Evolutionary conservation across 129 eudicot species (phyloP).

Genomic region (Smallanthus sonchifolius): DNA sequence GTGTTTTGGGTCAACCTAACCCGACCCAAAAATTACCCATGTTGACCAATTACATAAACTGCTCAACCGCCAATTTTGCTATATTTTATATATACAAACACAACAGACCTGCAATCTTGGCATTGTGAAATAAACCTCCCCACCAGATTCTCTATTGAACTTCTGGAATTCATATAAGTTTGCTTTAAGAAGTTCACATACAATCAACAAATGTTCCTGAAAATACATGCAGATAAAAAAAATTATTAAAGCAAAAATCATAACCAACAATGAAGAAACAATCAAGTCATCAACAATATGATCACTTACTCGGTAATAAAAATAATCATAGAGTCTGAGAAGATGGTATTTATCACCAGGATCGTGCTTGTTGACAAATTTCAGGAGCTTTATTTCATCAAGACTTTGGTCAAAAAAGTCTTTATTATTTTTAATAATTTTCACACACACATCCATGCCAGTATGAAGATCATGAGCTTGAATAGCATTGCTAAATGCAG

Average conservation of each 20-base stretch:
- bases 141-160: constrained; percentile 92
- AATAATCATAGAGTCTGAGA: constrained; percentile 92
- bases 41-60: neutral
- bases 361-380: constrained; percentile 86
- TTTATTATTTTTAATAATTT: constrained; percentile 89
- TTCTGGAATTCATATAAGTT: constrained; percentile 86
- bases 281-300: neutral
- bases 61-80: neutral
- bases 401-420: constrained; percentile 98
- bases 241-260: neutral
- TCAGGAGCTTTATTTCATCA: constrained; percentile 92
- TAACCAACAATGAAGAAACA: neutral
- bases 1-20: neutral
- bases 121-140: constrained; percentile 94
- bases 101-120: constrained; percentile 83
- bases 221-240: constrained; percentile 10
- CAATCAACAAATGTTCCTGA: constrained; percentile 89
- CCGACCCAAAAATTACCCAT: neutral
- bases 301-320: constrained; percentile 87
- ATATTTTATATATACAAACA: neutral
- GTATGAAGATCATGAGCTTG: constrained; percentile 97
- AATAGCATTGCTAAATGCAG: constrained; percentile 97
- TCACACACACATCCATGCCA: constrained; percentile 99
- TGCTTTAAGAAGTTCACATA: constrained; percentile 90
- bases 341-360: constrained; percentile 89